Percentiles rank a stretch among this genome's conserved stretches.
Evolutionary conservation across 192 early-diverging fungal species (phyloP).

Genomic region (Powellomyces hirtus): DNA sequence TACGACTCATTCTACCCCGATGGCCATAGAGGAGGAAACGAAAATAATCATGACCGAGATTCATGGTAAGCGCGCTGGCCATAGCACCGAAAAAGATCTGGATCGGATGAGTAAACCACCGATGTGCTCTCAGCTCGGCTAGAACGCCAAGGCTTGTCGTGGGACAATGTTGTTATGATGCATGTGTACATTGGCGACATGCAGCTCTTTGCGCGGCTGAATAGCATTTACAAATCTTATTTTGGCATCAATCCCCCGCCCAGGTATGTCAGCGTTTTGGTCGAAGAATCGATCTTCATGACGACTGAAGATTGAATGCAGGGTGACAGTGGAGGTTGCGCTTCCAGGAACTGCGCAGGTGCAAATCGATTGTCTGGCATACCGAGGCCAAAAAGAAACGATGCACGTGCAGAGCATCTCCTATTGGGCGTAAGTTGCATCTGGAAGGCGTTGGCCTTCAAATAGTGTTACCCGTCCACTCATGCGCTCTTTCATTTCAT

Average conservation of each 20-base stretch:
- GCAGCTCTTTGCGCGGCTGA: conserved; percentile 61
- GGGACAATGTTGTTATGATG: conserved; percentile 63
- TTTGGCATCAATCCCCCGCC: conserved; percentile 74
- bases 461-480: too few relatives aligned
- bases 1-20: background rate
- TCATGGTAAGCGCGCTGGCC: background rate
- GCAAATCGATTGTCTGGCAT: conserved; percentile 66
- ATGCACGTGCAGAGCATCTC: conserved; percentile 84
- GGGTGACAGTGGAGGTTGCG: conserved; percentile 61
- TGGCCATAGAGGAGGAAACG: background rate
- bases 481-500: background rate
- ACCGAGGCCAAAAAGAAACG: conserved; percentile 42
- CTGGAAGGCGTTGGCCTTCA: too few relatives aligned
- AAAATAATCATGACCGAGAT: background rate
- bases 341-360: conserved; percentile 41
- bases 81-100: background rate
- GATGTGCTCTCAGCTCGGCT: conserved; percentile 47
- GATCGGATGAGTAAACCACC: too few relatives aligned
- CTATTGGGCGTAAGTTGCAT: conserved; percentile 79
- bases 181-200: conserved; percentile 68
- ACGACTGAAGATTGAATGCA: too few relatives aligned
- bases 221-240: conserved; percentile 63
- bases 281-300: too few relatives aligned
- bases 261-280: conserved; percentile 42
- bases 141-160: conserved; percentile 36